Evolutionary conservation across 1,284 basidiomycete species (phyloP), one percentile per base, ranked within the genome.

Genomic region (Quambalaria eucalypti): DNA sequence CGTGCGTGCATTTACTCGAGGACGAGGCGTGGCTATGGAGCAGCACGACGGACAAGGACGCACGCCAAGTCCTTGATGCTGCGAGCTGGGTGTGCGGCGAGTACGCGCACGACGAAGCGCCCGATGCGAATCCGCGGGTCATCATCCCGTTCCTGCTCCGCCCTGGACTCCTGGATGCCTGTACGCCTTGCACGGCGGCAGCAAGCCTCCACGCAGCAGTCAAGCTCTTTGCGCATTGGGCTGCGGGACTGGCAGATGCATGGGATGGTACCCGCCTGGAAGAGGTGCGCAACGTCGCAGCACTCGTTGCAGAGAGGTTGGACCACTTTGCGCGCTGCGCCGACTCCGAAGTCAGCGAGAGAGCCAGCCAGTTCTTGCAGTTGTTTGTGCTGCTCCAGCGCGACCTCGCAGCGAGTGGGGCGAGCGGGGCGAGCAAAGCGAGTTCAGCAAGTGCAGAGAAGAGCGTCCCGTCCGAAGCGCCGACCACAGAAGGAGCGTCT

Each of bases 71-170:
- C 7, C 78, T 96, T 1, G 88, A 87, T 80, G 92, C 91, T 1
- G 90, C 90, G 4, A 89, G 90, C 1, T 96, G 88, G 87, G 87
- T 96, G 61, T 90, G 88, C 64, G 92, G 92, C 26, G 95, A 98
- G 76, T 91, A 90, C 74, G 85, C 87, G 19, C 52, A 74, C 69
- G 57, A 77, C 52, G 61, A 76, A 14, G 33, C 57, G 6, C 68
- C 25, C 19, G 36, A 39, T 21, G n/a, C n/a, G n/a, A 46, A 72
- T 50, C 66, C 64, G 0, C 64, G 68, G 31, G 68, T 59, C 19
- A 62, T 67, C 10, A 70, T 76, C 28, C 62, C 71, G 49, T 51
- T 86, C 70, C 79, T 96, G 40, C 78, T 89, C 1, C 53, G 44
- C 16, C 52, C 57, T 0, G 46, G 58, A 14, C 23, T 71, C n/a